Conservation (phyloP, 106 monocot genomes). For the Allium cepa region DNA sequence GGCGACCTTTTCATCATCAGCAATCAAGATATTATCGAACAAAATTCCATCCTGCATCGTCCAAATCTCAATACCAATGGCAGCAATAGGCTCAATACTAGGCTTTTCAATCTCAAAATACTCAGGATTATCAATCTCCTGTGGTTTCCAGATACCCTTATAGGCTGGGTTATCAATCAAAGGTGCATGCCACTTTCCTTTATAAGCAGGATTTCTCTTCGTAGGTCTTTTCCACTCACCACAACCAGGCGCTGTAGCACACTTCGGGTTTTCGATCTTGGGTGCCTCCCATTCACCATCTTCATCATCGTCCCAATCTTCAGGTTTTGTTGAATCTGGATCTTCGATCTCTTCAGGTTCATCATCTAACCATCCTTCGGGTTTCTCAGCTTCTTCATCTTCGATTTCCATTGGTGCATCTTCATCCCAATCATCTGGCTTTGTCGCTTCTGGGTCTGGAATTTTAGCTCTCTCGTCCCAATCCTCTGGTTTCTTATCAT, state of each 20-base stretch:
- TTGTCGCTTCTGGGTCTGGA: slow-evolving; percentile 52
- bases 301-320: slow-evolving; percentile 81
- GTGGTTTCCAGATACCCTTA: slow-evolving; percentile 69
- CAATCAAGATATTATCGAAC: slow-evolving; percentile 68
- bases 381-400: slow-evolving; percentile 71
- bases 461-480: slow-evolving; percentile 79
- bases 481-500: slow-evolving; percentile 71
- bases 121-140: slow-evolving; percentile 57
- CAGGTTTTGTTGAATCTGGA: slow-evolving; percentile 67
- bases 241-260: slow-evolving; percentile 55
- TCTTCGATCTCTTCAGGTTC: slow-evolving; percentile 81
- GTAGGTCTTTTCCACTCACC: slow-evolving; percentile 74
- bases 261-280: slow-evolving; percentile 58
- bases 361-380: slow-evolving; percentile 76
- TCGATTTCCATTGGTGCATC: slow-evolving; percentile 74
- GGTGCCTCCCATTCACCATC: slow-evolving; percentile 83
- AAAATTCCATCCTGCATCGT: slow-evolving; percentile 80
- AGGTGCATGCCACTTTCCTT: slow-evolving; percentile 73
- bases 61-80: slow-evolving; percentile 79
- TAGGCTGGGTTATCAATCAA: slow-evolving; percentile 61
- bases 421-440: slow-evolving; percentile 83
- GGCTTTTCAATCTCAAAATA: slow-evolving; percentile 61
- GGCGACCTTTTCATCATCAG: slow-evolving; percentile 38
- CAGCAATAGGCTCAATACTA: slow-evolving; percentile 60
- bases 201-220: slow-evolving; percentile 68